Evolutionary conservation across 148 eudicot genomes (phyloP).

Genomic region (Nyssa sinensis): DNA sequence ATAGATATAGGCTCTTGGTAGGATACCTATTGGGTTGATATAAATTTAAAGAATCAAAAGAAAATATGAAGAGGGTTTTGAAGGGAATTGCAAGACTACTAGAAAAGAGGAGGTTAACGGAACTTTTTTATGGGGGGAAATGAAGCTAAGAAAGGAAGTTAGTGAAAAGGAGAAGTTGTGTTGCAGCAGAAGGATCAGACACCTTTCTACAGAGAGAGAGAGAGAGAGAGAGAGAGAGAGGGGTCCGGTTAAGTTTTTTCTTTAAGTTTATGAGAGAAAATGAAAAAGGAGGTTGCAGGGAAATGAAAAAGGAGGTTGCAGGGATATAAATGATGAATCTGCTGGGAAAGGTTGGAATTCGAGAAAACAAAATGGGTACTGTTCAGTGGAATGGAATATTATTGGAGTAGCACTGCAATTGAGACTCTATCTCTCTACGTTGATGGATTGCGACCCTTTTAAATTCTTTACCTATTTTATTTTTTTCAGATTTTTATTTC

Average conservation of each 20-base stretch:
- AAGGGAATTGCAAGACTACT: neutral
- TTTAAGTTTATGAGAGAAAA: neutral
- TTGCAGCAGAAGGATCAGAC: slow-evolving; percentile 22
- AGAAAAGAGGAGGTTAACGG: slow-evolving; percentile 13
- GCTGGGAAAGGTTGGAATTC: slow-evolving; percentile 45
- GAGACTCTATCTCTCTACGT: neutral
- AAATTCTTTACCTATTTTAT: slow-evolving; percentile 3
- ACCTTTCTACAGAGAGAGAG: neutral
- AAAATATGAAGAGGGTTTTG: neutral
- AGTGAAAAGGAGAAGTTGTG: slow-evolving; percentile 32
- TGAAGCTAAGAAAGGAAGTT: slow-evolving; percentile 33
- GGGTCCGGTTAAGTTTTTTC: neutral
- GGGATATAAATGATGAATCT: slow-evolving; percentile 12
- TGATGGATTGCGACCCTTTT: slow-evolving; percentile 11
- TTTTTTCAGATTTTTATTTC: neutral
- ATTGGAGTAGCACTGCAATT: slow-evolving; percentile 23
- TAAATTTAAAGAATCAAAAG: slow-evolving; percentile 5
- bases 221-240: neutral
- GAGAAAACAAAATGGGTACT: slow-evolving; percentile 49
- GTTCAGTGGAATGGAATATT: slow-evolving; percentile 46
- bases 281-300: too few species aligned
- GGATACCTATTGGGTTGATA: slow-evolving; percentile 26
- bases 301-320: slow-evolving; percentile 6
- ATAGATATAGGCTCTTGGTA: neutral
- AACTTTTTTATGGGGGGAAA: slow-evolving; percentile 21